Conservation (phyloP, 805 yeast genomes). For the Zygosaccharomyces bailii region DNA sequence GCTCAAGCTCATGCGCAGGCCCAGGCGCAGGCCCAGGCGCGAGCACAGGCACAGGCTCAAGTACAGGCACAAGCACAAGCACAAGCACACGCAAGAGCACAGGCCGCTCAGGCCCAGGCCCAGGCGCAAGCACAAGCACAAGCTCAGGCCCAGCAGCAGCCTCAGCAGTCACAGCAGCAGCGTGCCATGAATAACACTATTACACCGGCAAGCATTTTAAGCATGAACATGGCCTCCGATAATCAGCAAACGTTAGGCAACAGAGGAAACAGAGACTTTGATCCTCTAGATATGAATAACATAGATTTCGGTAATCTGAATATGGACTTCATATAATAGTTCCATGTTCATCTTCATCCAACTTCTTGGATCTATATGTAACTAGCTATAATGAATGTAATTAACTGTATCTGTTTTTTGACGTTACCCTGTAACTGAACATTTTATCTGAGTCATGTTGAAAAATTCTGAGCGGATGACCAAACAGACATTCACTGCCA, state of each 20-base stretch:
- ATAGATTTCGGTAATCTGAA: constrained; percentile 30
- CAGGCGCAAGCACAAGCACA: constrained; percentile 9
- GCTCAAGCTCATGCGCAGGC: constrained; percentile 9
- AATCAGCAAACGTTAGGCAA: constrained; percentile 11
- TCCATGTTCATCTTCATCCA: neutral
- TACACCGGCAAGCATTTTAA: constrained; percentile 25
- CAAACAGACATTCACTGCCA: too few species aligned
- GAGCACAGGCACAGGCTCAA: constrained; percentile 7
- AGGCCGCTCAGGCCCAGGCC: neutral
- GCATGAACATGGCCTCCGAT: constrained; percentile 20
- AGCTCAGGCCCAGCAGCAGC: constrained; percentile 8
- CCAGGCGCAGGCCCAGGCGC: constrained; percentile 4
- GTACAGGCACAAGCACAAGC: constrained; percentile 8
- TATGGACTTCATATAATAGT: constrained; percentile 30
- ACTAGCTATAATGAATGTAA: constrained; percentile 3
- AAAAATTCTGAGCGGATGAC: constrained; percentile 4
- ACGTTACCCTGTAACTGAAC: constrained; percentile 5
- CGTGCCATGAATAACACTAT: constrained; percentile 20
- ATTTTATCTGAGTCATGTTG: constrained; percentile 1
- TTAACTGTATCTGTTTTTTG: neutral
- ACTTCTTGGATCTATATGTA: constrained; percentile 2
- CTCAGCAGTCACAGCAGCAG: constrained; percentile 8
- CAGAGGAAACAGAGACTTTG: constrained; percentile 16
- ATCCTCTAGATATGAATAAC: constrained; percentile 28
- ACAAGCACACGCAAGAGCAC: constrained; percentile 6